Evolutionary conservation across 805 yeast species (phyloP), one percentile per base, ranked within the genome.

Genomic region (Candida maesae): DNA sequence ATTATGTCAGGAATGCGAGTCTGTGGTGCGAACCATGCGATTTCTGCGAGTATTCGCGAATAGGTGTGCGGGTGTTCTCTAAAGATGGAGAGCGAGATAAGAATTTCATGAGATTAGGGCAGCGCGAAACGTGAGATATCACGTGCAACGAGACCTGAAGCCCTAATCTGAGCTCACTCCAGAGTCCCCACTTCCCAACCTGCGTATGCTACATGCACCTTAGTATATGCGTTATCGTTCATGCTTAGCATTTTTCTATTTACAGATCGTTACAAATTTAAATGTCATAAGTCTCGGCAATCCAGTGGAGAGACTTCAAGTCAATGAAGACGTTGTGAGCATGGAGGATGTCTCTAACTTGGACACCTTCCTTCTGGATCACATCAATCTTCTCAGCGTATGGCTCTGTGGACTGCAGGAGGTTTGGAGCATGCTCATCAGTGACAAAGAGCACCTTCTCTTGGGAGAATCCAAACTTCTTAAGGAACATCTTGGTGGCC

Each of bases 341-440:
- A 64, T 79, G 83, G 47, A 90, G 74, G 38, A 90, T 55, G 59
- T 89, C 95, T 64, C 90, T 79, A 15, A 90, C 91, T 58, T 83
- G 85, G 27, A 88, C 77, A 17, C 82, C 84, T 55, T 87, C 95
- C 59, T 83, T 81, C 48, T 79, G 76, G 46, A 84, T 64, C 25
- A 89, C 78, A 45, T 74, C 82, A 33, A 85, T 75, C 53, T 74
- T 77, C 23, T 65, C 62, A 46, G 76, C 74, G 52, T 67, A 70
- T 35, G 62, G 56, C 36, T 71, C 76, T 9, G 86, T 75, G 15
- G 88, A 75, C 34, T 70, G 61, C 46, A 81, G 66, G 51, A 88
- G 71, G 52, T 85, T 85, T 41, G 65, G 63, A 53, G 85, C 70
- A 54, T 68, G 59, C 35, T 69, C 76, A 50, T 79, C 71, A 2